Conservation (phyloP, 495 filamentous ascomycete genomes). For the Evernia prunastri region DNA sequence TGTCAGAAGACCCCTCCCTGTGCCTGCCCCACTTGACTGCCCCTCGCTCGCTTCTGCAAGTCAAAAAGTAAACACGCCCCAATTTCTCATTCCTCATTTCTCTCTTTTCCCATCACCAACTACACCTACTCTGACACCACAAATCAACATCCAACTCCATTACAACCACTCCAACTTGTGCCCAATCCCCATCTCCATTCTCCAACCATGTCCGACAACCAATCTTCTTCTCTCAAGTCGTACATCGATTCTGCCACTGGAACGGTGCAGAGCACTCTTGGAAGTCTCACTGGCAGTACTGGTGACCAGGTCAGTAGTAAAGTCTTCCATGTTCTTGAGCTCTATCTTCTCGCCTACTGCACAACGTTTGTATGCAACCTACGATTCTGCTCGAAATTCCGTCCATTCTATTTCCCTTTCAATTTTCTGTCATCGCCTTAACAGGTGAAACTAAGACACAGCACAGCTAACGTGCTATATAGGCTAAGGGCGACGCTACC, state of each 20-base stretch:
- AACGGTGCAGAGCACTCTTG: constrained; percentile 62
- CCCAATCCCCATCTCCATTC: background rate
- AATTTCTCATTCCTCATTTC: background rate
- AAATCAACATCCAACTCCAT: background rate
- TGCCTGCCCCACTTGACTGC: background rate
- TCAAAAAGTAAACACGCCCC: background rate
- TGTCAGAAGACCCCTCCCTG: constrained; percentile 6
- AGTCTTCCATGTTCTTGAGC: background rate
- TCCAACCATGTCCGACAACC: constrained; percentile 53
- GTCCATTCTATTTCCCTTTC: background rate
- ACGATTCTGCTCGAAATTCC: background rate
- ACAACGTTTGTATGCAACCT: background rate
- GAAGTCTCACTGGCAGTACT: constrained; percentile 66
- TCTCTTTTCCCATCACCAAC: background rate
- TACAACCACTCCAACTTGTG: background rate
- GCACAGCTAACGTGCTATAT: background rate
- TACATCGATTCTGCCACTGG: constrained; percentile 74
- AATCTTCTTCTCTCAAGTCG: constrained; percentile 72
- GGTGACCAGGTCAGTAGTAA: constrained; percentile 52
- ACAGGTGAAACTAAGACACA: constrained; percentile 1
- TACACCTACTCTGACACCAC: background rate
- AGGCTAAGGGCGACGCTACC: constrained; percentile 49
- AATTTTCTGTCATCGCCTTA: background rate
- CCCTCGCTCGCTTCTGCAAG: background rate
- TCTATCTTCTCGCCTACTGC: background rate